Percentiles rank a stretch among this genome's conserved stretches.
phyloP scores from a whole-genome alignment of 2,329 filamentous ascomycete genomes.

The Madurella fahalii region DNA sequence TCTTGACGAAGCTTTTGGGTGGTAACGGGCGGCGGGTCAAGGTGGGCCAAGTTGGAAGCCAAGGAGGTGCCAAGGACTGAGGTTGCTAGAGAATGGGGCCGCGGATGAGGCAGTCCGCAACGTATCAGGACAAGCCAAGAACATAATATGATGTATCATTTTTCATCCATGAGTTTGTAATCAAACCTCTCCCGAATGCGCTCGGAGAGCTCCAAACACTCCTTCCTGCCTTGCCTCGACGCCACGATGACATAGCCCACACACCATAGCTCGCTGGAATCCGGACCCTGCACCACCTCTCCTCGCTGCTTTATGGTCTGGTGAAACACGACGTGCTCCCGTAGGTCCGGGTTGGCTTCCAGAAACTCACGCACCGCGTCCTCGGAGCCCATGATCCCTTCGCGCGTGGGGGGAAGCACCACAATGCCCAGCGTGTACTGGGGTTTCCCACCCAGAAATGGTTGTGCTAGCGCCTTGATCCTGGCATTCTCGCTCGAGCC shows the following conservation, averaged over 20 bases:
- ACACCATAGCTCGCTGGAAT: slow-evolving; percentile 13
- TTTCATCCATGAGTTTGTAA: slow-evolving; percentile 5
- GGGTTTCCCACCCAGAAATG: slow-evolving; percentile 18
- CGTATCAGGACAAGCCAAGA: too few species aligned
- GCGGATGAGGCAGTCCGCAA: too few species aligned
- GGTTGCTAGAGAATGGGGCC: neutral
- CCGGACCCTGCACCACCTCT: slow-evolving; percentile 12
- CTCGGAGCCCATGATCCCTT: slow-evolving; percentile 9
- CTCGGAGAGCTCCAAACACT: slow-evolving; percentile 6
- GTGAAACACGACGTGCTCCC: slow-evolving; percentile 7
- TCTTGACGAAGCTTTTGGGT: slow-evolving; percentile 22
- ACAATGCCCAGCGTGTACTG: slow-evolving; percentile 11
- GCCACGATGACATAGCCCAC: slow-evolving; percentile 13
- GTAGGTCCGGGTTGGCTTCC: slow-evolving; percentile 5
- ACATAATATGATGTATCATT: neutral
- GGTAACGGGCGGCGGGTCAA: slow-evolving; percentile 8
- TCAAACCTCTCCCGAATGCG: slow-evolving; percentile 3
- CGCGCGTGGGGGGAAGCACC: slow-evolving; percentile 6
- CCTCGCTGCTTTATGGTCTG: slow-evolving; percentile 12
- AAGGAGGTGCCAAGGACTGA: neutral
- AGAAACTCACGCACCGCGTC: slow-evolving; percentile 13
- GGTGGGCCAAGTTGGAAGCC: neutral
- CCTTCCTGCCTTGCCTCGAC: slow-evolving; percentile 1
- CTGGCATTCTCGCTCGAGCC: slow-evolving; percentile 15
- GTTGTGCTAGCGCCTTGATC: slow-evolving; percentile 20